phyloP scores from a whole-genome alignment of 768 basidiomycete species.

The Leccinum subtestaceum region DNA sequence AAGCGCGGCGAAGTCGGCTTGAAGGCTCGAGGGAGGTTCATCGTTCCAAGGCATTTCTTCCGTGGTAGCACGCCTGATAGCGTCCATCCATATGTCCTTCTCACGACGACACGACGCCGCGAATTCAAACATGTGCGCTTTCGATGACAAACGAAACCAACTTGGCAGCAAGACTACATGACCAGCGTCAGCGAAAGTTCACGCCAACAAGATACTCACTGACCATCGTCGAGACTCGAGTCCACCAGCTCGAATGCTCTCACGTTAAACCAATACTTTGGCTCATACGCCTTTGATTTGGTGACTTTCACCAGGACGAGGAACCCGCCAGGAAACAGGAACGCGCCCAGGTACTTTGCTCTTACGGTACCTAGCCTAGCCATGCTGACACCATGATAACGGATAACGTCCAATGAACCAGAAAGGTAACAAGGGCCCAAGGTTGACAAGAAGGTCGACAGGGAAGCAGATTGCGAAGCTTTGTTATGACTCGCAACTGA shows the following conservation, averaged over 20 bases:
- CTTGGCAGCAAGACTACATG: constrained; percentile 71
- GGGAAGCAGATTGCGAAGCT: constrained; percentile 38
- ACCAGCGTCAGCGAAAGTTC: constrained; percentile 6
- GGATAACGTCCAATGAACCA: constrained; percentile 86
- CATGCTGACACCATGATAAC: constrained; percentile 50
- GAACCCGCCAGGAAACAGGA: constrained; percentile 85
- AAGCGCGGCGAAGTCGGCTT: constrained; percentile 40
- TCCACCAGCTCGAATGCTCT: constrained; percentile 70
- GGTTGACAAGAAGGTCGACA: constrained; percentile 62
- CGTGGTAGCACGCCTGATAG: constrained; percentile 53
- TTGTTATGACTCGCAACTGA: constrained; percentile 27
- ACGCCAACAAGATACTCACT: constrained; percentile 30
- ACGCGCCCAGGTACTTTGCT: constrained; percentile 87
- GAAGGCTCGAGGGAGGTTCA: constrained; percentile 65
- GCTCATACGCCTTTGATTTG: constrained; percentile 79
- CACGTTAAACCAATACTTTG: constrained; percentile 85
- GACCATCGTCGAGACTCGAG: constrained; percentile 71
- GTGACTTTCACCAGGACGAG: constrained; percentile 83
- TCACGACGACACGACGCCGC: constrained; percentile 82
- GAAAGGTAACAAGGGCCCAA: constrained; percentile 78
- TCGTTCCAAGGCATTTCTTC: constrained; percentile 47
- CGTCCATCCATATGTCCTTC: constrained; percentile 82
- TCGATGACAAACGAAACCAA: constrained; percentile 70
- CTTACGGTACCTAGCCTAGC: constrained; percentile 51
- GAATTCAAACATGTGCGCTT: constrained; percentile 77